Conservation (phyloP, 371 early-diverging fungal species). For the Actinomortierella ambigua region DNA sequence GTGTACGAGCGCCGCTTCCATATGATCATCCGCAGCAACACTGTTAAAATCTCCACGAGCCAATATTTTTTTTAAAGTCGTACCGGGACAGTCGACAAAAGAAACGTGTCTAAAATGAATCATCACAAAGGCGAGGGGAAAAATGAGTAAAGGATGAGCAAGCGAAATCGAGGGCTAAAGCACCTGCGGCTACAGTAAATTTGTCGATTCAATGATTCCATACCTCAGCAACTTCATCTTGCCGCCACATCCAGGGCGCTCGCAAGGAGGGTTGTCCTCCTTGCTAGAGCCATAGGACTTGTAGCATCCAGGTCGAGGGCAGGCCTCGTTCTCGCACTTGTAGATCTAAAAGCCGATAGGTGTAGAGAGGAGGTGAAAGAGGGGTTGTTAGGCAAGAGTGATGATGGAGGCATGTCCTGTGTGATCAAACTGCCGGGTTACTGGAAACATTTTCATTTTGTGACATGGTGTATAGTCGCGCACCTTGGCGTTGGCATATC, state of each 20-base stretch:
- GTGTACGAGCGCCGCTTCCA: too few species aligned
- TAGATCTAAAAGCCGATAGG: slow-evolving; percentile 69
- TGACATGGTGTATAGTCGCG: too few species aligned
- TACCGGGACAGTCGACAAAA: slow-evolving; percentile 99
- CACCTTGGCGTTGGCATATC: slow-evolving; percentile 99
- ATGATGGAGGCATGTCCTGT: neutral
- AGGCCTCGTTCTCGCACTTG: slow-evolving; percentile 92
- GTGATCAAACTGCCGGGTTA: neutral
- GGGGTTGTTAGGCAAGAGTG: too few species aligned
- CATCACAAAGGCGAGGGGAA: slow-evolving; percentile 2
- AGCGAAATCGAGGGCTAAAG: neutral
- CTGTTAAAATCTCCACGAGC: too few species aligned
- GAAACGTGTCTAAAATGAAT: slow-evolving; percentile 88
- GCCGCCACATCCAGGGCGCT: slow-evolving; percentile 89
- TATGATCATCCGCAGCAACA: too few species aligned
- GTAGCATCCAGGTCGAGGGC: slow-evolving; percentile 98
- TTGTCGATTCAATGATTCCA: slow-evolving; percentile 9
- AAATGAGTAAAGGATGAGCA: neutral
- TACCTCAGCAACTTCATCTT: slow-evolving; percentile 83
- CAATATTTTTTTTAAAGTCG: too few species aligned
- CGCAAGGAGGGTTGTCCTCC: slow-evolving; percentile 92
- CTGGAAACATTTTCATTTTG: too few species aligned
- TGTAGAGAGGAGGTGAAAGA: slow-evolving; percentile 2
- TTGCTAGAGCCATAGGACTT: slow-evolving; percentile 85
- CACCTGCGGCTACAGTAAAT: neutral